Evolutionary conservation across 116 monocot species (phyloP).

Genomic region (Phalaenopsis hybrid): DNA sequence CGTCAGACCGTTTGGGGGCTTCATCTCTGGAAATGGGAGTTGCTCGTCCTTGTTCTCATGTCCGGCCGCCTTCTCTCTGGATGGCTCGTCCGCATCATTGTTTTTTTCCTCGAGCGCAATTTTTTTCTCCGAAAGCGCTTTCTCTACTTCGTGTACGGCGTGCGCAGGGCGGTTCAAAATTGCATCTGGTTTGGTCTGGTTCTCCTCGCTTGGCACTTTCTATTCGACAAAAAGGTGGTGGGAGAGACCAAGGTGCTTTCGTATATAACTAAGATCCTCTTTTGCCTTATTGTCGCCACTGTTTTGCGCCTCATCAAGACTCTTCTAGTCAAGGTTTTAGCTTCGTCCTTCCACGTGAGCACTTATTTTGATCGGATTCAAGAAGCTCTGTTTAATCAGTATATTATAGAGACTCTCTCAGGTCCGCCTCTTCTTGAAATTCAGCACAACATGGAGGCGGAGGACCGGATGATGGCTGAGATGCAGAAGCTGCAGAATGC

Average conservation of each 20-base stretch:
- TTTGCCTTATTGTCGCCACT: constrained; percentile 45
- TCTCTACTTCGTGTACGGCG: constrained; percentile 55
- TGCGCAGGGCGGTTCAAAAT: constrained; percentile 37
- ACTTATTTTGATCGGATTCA: constrained; percentile 36
- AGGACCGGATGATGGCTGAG: constrained; percentile 29
- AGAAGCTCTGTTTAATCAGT: constrained; percentile 51
- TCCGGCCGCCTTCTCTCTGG: constrained; percentile 50
- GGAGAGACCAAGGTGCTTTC: constrained; percentile 17
- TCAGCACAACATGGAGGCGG: constrained; percentile 18
- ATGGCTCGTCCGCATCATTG: constrained; percentile 34
- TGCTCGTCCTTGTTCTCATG: constrained; percentile 35
- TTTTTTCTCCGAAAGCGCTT: constrained; percentile 45
- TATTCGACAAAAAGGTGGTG: constrained; percentile 32
- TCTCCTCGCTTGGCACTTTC: constrained; percentile 40
- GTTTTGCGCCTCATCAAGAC: constrained; percentile 46
- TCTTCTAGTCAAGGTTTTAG: constrained; percentile 46
- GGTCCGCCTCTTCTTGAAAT: constrained; percentile 29
- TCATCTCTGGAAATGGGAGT: constrained; percentile 56
- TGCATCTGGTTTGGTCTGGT: constrained; percentile 51
- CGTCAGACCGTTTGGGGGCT: constrained; percentile 27
- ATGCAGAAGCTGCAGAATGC: constrained; percentile 43
- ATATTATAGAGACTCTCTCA: constrained; percentile 41
- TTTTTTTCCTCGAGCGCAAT: constrained; percentile 41
- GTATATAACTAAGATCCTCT: constrained; percentile 34
- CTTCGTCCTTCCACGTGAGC: constrained; percentile 50